Evolutionary conservation across 768 basidiomycete genomes (phyloP), one percentile per base, ranked within the genome.

Genomic region (Gymnopilus dilepis): DNA sequence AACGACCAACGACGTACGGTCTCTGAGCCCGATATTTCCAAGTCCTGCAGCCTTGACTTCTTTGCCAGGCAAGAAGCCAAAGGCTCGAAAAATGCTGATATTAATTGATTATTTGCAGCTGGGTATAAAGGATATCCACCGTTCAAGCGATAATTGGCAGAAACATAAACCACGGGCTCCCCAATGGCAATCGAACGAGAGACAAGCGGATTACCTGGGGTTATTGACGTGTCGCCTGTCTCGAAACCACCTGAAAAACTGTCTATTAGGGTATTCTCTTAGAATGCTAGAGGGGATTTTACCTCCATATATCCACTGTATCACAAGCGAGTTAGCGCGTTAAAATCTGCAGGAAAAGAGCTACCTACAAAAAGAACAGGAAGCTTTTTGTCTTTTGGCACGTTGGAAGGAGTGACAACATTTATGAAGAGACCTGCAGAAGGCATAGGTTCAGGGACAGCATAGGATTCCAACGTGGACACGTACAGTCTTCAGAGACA

Each of bases 11-110:
- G 11, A 75, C 80, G 66, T 58, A 82, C 82, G 82, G 66, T 87
- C 86, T 59, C 72, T 72, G 7, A 87, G 68, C 15, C 86, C 84
- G 1, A 82, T 71, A 69, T 86, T 87, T n/a, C 72, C 78, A 6
- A 78, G 70, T 2, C 78, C 77, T 8, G 77, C 79, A 6, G 64
- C 73, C 38, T 76, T 73, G 8, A 77, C 72, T 61, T 81, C 75
- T 42, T 77, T 67, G 17, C 78, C 74, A 8, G 70, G 78, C n/a
- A 81, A 58, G 60, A 81, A 81, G 1, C 80, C 82, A 34, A 78
- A 76, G 0, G 75, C 76, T 75, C n/a, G 37, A 22, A 21, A 40
- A 42, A 41, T 9, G n/a, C n/a, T n/a, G n/a, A 34, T 19, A 15
- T 30, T 34, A 0, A 8, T 22, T n/a, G 50, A 52, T 8, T 5